Evolutionary conservation across 192 early-diverging fungal species (phyloP).

Genomic region (Jimgerdemannia lactiflua): DNA sequence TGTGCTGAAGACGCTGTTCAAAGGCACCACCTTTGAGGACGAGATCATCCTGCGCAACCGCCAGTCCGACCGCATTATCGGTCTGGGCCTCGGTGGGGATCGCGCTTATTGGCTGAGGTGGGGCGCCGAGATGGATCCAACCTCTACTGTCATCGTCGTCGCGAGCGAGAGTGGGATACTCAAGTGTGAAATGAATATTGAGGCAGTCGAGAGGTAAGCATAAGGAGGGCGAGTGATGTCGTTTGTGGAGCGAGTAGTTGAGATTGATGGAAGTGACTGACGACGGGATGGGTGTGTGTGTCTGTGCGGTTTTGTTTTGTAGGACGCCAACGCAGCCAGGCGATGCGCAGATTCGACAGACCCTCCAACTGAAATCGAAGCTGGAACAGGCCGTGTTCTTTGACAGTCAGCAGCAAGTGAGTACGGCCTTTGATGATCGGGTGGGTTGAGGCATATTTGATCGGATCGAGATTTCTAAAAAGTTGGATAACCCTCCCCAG

Average conservation of each 20-base stretch:
- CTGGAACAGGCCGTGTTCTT: constrained; percentile 35
- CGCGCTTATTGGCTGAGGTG: background rate
- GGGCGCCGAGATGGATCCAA: background rate
- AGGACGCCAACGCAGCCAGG: background rate
- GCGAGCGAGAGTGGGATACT: background rate
- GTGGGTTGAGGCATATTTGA: background rate
- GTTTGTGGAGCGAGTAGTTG: constrained; percentile 2
- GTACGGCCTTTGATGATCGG: background rate
- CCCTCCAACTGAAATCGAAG: constrained; percentile 24
- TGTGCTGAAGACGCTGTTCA: constrained; percentile 8
- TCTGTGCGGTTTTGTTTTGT: background rate
- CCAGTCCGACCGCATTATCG: constrained; percentile 10
- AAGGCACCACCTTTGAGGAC: constrained; percentile 7
- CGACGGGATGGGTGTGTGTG: constrained; percentile 4
- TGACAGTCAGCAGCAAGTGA: constrained; percentile 18
- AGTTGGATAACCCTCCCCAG: background rate
- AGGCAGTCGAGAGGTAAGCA: background rate
- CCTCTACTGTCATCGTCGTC: background rate
- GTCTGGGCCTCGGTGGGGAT: constrained; percentile 3
- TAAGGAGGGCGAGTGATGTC: background rate
- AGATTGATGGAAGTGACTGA: background rate
- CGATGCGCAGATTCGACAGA: constrained; percentile 5
- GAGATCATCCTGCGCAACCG: constrained; percentile 9
- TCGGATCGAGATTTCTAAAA: background rate
- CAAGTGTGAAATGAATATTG: background rate